These are phyloP conservation scores for Globisporangium radiosum DNA, from an alignment of 352 stramenopile genomes.

Conservation along the genomic window DNA sequence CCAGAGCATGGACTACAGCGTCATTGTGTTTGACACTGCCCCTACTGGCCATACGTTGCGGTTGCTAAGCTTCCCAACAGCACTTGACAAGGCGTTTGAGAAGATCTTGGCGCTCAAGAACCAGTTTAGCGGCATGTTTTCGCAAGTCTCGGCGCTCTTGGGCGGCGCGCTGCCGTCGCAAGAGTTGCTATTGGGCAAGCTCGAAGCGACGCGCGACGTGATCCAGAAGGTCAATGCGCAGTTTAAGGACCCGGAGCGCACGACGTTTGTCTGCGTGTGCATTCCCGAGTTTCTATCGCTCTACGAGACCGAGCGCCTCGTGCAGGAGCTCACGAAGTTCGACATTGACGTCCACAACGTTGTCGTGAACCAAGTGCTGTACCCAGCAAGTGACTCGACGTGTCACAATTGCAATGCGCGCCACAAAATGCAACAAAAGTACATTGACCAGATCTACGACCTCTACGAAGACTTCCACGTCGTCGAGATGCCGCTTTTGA, in stretches of 20 bases:
- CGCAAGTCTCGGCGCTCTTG: conserved; percentile 72
- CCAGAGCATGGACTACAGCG: conserved; percentile 96
- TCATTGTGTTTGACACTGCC: conserved; percentile 98
- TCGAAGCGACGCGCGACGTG: conserved; percentile 94
- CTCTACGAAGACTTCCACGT: conserved; percentile 99
- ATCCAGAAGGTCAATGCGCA: conserved; percentile 99
- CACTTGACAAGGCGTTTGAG: conserved; percentile 97
- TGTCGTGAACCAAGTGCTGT: conserved; percentile 99
- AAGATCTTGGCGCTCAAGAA: conserved; percentile 98
- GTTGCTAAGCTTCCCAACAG: conserved; percentile 96
- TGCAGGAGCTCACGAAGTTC: conserved; percentile 99
- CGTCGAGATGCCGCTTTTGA: conserved; percentile 97
- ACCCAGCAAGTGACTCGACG: conserved; percentile 70
- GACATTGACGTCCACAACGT: conserved; percentile 99
- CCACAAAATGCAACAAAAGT: conserved; percentile 99
- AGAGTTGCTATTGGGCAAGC: conserved; percentile 94
- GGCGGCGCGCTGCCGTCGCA: conserved; percentile 76
- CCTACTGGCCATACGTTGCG: conserved; percentile 97
- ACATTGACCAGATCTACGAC: conserved; percentile 99
- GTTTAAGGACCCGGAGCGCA: conserved; percentile 98
- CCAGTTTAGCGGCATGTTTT: conserved; percentile 86
- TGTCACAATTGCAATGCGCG: conserved; percentile 94
- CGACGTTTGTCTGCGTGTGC: conserved; percentile 99
- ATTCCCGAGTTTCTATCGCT: conserved; percentile 99
- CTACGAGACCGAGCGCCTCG: conserved; percentile 99